Evolutionary conservation across 208 protist species (phyloP).

Genomic region (Trypanosoma theileri): DNA sequence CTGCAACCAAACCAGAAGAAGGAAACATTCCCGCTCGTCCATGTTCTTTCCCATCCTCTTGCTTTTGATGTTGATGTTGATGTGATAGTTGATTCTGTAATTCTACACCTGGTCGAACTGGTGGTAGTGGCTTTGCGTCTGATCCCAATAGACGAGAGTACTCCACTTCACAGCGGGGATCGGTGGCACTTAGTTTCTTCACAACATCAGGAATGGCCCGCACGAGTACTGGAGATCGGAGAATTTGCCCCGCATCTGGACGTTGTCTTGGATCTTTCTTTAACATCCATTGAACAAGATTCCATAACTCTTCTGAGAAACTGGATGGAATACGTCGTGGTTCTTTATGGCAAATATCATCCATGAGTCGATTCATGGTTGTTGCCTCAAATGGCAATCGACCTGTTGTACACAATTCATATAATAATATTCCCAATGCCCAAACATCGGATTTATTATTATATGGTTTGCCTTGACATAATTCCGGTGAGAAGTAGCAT

Average conservation of each 20-base stretch:
- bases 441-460: constrained; percentile 94
- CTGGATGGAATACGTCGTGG: constrained; percentile 61
- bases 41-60: background rate
- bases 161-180: constrained; percentile 13
- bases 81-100: background rate
- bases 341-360: constrained; percentile 77
- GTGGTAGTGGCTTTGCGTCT: constrained; percentile 15
- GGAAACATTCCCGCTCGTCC: background rate
- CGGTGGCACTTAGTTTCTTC: constrained; percentile 38
- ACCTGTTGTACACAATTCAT: constrained; percentile 76
- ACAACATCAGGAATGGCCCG: constrained; percentile 67
- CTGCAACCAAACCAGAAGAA: background rate
- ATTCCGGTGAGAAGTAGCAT: constrained; percentile 95
- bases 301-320: constrained; percentile 77
- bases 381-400: constrained; percentile 82
- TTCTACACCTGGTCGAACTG: constrained; percentile 9
- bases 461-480: constrained; percentile 92
- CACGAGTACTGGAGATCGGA: constrained; percentile 66
- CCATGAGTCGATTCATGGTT: constrained; percentile 86
- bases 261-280: constrained; percentile 81
- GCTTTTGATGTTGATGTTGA: background rate
- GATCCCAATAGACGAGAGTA: constrained; percentile 12
- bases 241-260: constrained; percentile 77
- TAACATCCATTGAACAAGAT: constrained; percentile 71
- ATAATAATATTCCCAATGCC: constrained; percentile 88